Evolutionary conservation across 129 eudicot genomes (phyloP).

Genomic region (Helianthus tuberosus): DNA sequence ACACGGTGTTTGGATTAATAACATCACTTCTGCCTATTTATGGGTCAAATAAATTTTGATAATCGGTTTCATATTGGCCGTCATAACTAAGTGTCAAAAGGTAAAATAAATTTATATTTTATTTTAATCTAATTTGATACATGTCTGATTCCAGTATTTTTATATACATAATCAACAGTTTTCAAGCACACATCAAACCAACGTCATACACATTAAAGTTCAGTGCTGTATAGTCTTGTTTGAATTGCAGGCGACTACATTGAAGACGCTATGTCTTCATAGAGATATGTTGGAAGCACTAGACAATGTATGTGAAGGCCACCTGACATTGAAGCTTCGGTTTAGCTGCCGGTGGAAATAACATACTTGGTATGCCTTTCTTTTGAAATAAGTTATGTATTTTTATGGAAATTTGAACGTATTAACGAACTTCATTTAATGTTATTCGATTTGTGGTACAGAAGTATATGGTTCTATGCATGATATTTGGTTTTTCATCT

Average conservation of each 20-base stretch:
- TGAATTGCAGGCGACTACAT: slow-evolving; percentile 71
- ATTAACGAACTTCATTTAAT: neutral
- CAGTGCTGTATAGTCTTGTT: slow-evolving; percentile 28
- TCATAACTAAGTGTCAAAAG: neutral
- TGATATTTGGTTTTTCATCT: slow-evolving; percentile 65
- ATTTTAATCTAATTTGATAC: neutral
- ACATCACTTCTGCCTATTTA: neutral
- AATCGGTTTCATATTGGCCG: neutral
- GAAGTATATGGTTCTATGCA: slow-evolving; percentile 76
- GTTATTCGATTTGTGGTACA: slow-evolving; percentile 34
- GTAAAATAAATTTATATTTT: neutral
- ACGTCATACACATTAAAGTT: neutral
- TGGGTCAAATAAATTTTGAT: neutral
- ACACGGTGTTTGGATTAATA: neutral
- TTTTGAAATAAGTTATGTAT: neutral
- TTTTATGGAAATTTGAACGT: neutral
- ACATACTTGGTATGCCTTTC: slow-evolving; percentile 61
- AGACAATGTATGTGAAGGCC: too few species aligned
- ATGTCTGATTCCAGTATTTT: neutral
- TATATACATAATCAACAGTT: neutral
- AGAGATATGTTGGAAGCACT: slow-evolving; percentile 81
- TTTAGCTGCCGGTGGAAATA: slow-evolving; percentile 75
- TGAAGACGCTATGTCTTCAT: slow-evolving; percentile 77
- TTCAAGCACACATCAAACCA: neutral
- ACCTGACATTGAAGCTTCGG: slow-evolving; percentile 49